Base-by-base conservation (phyloP, 495 filamentous ascomycete genomes). In the Copromyces sp. region DNA sequence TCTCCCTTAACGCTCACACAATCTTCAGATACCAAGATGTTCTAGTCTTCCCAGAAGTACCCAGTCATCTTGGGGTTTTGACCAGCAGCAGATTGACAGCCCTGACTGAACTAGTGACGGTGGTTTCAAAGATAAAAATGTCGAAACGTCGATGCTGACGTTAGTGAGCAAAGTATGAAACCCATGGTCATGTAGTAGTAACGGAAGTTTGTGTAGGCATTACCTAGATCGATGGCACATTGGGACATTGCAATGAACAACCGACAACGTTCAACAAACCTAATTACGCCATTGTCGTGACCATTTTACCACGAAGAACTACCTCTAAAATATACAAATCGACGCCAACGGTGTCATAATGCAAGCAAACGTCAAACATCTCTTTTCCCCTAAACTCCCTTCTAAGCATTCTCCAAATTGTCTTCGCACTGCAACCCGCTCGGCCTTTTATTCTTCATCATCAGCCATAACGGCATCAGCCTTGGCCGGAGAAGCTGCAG, bases 381-480 rank as follows among this genome's bases (percentile, higher is more conserved):
- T 38, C 37, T 20, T 69, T 9, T 69, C 68, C 35, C 6, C 14
- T 29, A 35, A 59, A 35, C 53, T 35, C 53, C 53, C 3, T 65
- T 35, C 35, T 35, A 65, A 35, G 53, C 53, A 35, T 35, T 65
- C 29, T 65, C 53, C 32, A 35, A 37, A 32, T 3, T 3, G 9
- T 35, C 4, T 35, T 8, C 53, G 12, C 9, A 24, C 17, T 47
- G 24, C 44, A 24, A 16, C 5, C 14, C 29, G 6, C 29, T 65
- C 29, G 53, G 5, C 14, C 4, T 65, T 37, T 65, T 65, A 65
- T 35, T 79, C 77, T 20, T 75, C 76, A 0, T 76, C 79, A 71
- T 83, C 83, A 29, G 73, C 79, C 80, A 83, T 83, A 69, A 76
- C 81, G 9, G 80, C 80, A 72, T 80, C 75, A 9, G 20, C 75